These are phyloP conservation scores for Trichoderma endophyticum DNA, from an alignment of 2,329 filamentous ascomycete genomes.

Conservation along the genomic window DNA sequence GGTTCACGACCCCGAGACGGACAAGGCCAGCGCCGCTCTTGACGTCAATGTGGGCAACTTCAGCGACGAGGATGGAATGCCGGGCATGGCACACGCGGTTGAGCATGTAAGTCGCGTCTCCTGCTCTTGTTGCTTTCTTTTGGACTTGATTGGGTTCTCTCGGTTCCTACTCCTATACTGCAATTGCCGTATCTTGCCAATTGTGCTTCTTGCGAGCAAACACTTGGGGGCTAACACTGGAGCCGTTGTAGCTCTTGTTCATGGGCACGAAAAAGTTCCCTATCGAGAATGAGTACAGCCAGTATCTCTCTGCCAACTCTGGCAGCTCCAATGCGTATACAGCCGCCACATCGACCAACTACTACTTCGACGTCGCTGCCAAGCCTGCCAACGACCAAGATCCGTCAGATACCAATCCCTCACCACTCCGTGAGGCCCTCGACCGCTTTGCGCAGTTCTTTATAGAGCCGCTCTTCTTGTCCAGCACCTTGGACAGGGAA, in stretches of 20 bases:
- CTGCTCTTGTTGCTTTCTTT: not conserved
- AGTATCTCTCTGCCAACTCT: slow-evolving; percentile 85
- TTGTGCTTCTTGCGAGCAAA: not conserved
- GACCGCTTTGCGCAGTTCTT: slow-evolving; percentile 96
- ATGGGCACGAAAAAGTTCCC: slow-evolving; percentile 99
- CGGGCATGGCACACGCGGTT: slow-evolving; percentile 91
- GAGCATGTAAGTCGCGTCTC: slow-evolving; percentile 63
- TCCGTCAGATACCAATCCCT: slow-evolving; percentile 53
- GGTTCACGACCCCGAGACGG: slow-evolving; percentile 90
- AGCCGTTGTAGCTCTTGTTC: slow-evolving; percentile 66
- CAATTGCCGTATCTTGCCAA: not conserved
- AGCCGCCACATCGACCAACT: slow-evolving; percentile 89
- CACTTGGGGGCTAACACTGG: not conserved
- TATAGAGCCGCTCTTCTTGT: slow-evolving; percentile 79
- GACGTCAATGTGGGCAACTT: slow-evolving; percentile 97
- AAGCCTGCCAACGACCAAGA: slow-evolving; percentile 63
- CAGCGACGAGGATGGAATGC: slow-evolving; percentile 86
- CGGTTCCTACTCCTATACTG: not conserved
- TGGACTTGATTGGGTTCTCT: not conserved
- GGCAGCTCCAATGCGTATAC: slow-evolving; percentile 96
- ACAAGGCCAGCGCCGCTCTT: slow-evolving; percentile 93
- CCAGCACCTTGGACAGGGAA: slow-evolving; percentile 81
- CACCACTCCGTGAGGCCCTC: slow-evolving; percentile 71
- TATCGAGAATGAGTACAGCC: slow-evolving; percentile 90
- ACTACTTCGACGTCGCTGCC: slow-evolving; percentile 92